Percentiles rank a stretch among this genome's conserved stretches.
Evolutionary conservation across 495 filamentous ascomycete genomes (phyloP).

Genomic region (Cercophora samala): DNA sequence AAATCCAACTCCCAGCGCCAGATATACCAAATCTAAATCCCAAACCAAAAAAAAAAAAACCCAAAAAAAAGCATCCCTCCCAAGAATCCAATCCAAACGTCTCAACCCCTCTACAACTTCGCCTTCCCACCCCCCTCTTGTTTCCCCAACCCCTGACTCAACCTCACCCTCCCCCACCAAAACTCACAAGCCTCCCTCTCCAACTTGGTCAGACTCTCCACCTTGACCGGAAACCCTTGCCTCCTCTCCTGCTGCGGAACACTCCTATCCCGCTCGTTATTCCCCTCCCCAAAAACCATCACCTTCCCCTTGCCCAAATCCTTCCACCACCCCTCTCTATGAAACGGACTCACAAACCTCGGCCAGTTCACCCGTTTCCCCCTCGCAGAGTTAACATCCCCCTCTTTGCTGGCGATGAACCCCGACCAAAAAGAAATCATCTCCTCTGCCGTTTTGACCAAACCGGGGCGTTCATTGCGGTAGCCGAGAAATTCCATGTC

Average conservation of each 20-base stretch:
- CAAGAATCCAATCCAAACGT: too few species aligned
- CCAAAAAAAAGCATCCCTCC: too few species aligned
- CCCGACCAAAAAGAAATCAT: slow-evolving; percentile 56
- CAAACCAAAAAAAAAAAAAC: too few species aligned
- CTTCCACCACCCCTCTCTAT: slow-evolving; percentile 18
- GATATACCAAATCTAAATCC: too few species aligned
- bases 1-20: too few species aligned
- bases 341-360: slow-evolving; percentile 30
- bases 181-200: slow-evolving; percentile 52
- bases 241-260: slow-evolving; percentile 35
- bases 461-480: slow-evolving; percentile 33
- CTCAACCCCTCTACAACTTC: slow-evolving; percentile 4
- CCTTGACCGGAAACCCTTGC: slow-evolving; percentile 44
- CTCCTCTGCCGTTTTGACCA: slow-evolving; percentile 48
- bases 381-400: slow-evolving; percentile 46
- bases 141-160: slow-evolving; percentile 44
- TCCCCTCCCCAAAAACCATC: slow-evolving; percentile 59
- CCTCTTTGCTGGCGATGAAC: slow-evolving; percentile 47
- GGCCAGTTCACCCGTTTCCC: slow-evolving; percentile 30
- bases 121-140: slow-evolving; percentile 1
- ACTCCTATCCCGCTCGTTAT: slow-evolving; percentile 50
- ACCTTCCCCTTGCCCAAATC: slow-evolving; percentile 23
- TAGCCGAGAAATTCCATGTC: slow-evolving; percentile 40
- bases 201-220: slow-evolving; percentile 41
- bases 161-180: slow-evolving; percentile 49